Base-by-base conservation (phyloP, 805 yeast genomes). In the Debaryomyces tyrocola region DNA sequence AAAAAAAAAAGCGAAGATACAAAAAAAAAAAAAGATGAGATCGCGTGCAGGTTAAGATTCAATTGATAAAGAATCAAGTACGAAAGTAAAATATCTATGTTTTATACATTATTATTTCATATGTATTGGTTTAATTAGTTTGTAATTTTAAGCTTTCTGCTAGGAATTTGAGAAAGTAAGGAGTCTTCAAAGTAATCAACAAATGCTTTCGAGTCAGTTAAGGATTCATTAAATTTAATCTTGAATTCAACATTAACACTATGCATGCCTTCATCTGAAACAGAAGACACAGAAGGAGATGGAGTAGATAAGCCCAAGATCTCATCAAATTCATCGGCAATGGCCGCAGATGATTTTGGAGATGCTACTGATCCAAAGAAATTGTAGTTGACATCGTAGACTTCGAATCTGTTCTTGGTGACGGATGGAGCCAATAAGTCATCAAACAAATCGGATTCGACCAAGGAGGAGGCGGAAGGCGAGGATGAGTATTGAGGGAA, bases 401-500 rank as follows among this genome's bases (percentile, higher is more conserved):
- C 67, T 37, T 64, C 66, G 48, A 72, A 72, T 51, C 77, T 60
- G 38, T 53, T 52, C 46, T 67, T 57, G 10, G 69, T 61, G 7
- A 62, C 69, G 3, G 73, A 57, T 6, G 76, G 67, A 27, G 60
- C 60, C 21, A 73, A 52, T 51, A 73, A 63, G 42, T 67, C 74
- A 47, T 67, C 75, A 48, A 73, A 73, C 24, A 70, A 46, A 42
- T 67, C 74, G 15, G 56, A 59, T 6, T 47, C 46, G 33, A 45
- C 27, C 9, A 42, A 37, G 6, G 41, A 38, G 33, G 60, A 51
- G 4, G 69, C 54, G 11, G 55, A 39, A 7, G 77, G 75, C 15
- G 70, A 62, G 14, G 51, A 42, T 20, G 69, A 57, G 48, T 52
- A 72, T 49, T 69, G 64, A 21, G 77, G 77, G 60, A 65, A 73